Conservation (phyloP, 1,284 basidiomycete species). For the Taiwanofungus camphoratus region DNA sequence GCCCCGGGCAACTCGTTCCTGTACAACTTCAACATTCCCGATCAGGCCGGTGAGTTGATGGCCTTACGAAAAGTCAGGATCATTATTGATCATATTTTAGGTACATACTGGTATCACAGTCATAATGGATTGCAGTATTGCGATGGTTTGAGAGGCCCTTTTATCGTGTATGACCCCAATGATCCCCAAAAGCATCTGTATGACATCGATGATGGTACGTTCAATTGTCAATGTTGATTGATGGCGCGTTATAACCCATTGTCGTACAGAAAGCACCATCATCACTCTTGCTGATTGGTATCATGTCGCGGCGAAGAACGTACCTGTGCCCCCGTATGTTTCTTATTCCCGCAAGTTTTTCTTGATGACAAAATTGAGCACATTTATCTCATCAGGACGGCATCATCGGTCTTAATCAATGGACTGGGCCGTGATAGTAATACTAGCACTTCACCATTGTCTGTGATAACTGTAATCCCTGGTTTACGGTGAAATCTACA, state of each 20-base stretch:
- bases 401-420: constrained; percentile 45
- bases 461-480: constrained; percentile 28
- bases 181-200: constrained; percentile 37
- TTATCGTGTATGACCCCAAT: constrained; percentile 38
- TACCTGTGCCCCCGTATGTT: constrained; percentile 14
- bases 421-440: constrained; percentile 32
- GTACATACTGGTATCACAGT: constrained; percentile 23
- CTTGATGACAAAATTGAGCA: too few species aligned
- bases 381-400: background rate
- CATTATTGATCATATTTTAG: constrained; percentile 6
- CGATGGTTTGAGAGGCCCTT: constrained; percentile 32
- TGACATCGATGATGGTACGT: constrained; percentile 38
- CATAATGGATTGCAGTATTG: constrained; percentile 28
- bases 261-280: constrained; percentile 22
- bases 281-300: constrained; percentile 28
- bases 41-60: constrained; percentile 27
- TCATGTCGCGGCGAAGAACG: constrained; percentile 14
- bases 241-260: constrained; percentile 1
- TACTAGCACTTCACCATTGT: constrained; percentile 21
- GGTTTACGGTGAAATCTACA: constrained; percentile 21
- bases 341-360: too few species aligned
- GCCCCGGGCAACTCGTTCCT: constrained; percentile 38
- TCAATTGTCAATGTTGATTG: background rate
- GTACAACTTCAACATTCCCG: constrained; percentile 31
- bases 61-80: too few species aligned